Evolutionary conservation across 176 grass and related monocot species (phyloP).

Genomic region (Zea mays): Zm-B73-REFERENCE-NAM-5.0 NC_050099.1:111283501-111284000

Average conservation of each 20-base stretch:
- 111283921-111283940: not conserved
- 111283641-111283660: slow-evolving; percentile 77
- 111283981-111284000: slow-evolving; percentile 2
- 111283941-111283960: not conserved
- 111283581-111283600: slow-evolving; percentile 53
- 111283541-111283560: not conserved
- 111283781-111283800: slow-evolving; percentile 90
- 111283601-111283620: slow-evolving; percentile 63
- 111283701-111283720: slow-evolving; percentile 90
- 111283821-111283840: slow-evolving; percentile 81
- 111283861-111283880: not conserved
- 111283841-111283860: slow-evolving; percentile 86
- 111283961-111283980: not conserved
- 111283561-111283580: slow-evolving; percentile 1
- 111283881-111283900: not conserved
- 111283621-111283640: slow-evolving; percentile 87
- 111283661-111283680: slow-evolving; percentile 63
- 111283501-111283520: slow-evolving; percentile 26
- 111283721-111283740: slow-evolving; percentile 66
- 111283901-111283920: not conserved
- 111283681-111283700: slow-evolving; percentile 72
- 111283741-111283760: slow-evolving; percentile 75
- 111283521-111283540: not conserved
- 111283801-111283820: slow-evolving; percentile 81
- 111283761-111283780: slow-evolving; percentile 72